Conservation (phyloP, 2,329 filamentous ascomycete genomes). For the Hypoxylon sp. region DNA sequence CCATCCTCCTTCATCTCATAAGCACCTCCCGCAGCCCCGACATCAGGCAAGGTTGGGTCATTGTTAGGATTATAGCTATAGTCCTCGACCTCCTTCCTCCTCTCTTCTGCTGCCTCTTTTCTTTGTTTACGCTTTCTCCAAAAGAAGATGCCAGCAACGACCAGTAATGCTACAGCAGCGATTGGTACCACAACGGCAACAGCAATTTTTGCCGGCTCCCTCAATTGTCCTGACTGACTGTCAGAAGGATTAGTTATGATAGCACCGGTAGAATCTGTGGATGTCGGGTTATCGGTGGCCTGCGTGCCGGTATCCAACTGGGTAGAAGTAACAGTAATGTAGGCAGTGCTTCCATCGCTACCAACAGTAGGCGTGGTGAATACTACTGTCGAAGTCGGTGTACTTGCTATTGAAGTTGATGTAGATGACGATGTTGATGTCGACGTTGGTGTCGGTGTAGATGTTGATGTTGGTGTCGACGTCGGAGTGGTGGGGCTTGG, state of each 20-base stretch:
- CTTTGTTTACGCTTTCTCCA: slow-evolving; percentile 90
- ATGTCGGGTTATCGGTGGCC: slow-evolving; percentile 9
- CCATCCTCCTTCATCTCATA: slow-evolving; percentile 82
- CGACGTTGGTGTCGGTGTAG: slow-evolving; percentile 21
- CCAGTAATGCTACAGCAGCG: slow-evolving; percentile 82
- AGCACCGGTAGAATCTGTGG: slow-evolving; percentile 31
- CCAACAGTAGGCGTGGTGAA: slow-evolving; percentile 33
- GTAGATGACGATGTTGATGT: slow-evolving; percentile 15
- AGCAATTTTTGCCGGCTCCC: slow-evolving; percentile 77
- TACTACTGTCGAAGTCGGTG: slow-evolving; percentile 24
- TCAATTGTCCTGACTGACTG: slow-evolving; percentile 51
- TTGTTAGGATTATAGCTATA: slow-evolving; percentile 98
- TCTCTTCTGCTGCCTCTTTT: slow-evolving; percentile 84
- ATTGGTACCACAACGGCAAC: slow-evolving; percentile 95
- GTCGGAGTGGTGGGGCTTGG: slow-evolving; percentile 19
- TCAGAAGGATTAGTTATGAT: neutral
- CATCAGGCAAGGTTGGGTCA: slow-evolving; percentile 76
- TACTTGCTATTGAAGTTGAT: slow-evolving; percentile 12
- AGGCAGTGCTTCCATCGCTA: slow-evolving; percentile 34
- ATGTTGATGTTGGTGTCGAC: slow-evolving; percentile 17
- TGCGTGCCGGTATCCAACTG: slow-evolving; percentile 29
- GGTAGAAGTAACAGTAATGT: slow-evolving; percentile 41
- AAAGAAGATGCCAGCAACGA: slow-evolving; percentile 79
- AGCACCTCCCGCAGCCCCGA: slow-evolving; percentile 58
- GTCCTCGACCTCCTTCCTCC: slow-evolving; percentile 95